Base-by-base conservation (phyloP, 805 yeast genomes). In the Yarrowia osloensis region DNA sequence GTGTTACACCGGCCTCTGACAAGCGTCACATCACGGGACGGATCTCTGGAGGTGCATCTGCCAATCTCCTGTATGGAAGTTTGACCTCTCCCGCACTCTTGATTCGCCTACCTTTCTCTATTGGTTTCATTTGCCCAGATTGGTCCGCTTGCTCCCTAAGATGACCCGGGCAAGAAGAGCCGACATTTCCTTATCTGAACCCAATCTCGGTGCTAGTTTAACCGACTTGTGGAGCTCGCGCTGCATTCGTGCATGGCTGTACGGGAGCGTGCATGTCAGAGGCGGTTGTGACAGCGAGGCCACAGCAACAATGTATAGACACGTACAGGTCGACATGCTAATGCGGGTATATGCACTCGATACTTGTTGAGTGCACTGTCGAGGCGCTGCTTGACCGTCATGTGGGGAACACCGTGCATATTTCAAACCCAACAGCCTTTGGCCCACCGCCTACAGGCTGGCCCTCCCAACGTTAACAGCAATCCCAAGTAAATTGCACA, bases 151-250 rank as follows among this genome's bases (percentile, higher is more conserved):
- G 44, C 61, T 35, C 44, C 35, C 17, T 22, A 54, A 15, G 37
- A 4, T 22, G 11, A 7, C 22, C 1, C 3, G 3, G 61, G 61
- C 61, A 54, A 17, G 61, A 17, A 11, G 15, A 35, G 17, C 61
- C 61, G 61, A 15, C 5, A 17, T 11, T 35, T 54, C 61, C 61
- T 54, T 54, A 54, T 54, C 61, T 54, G 62, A 54, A 54, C 35
- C 17, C 46, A 13, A 54, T 54, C 62, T 24, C n/a, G 13, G 17
- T 33, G 62, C 62, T 54, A 37, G 31, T 54, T 37, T 54, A 54
- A 54, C 62, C 62, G 62, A 54, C 46, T 24, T 54, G 42, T 54
- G 44, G 61, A 35, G 39, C 55, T 31, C 12, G 11, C 15, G 37
- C 57, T 50, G 57, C 28, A 7, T 50, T 33, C 15, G 57, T 33